A percentile compares a stretch with the other conserved stretches of the same genome.
Evolutionary conservation across 768 basidiomycete genomes (phyloP).

Genomic region (Termitomyces titanicus): DNA sequence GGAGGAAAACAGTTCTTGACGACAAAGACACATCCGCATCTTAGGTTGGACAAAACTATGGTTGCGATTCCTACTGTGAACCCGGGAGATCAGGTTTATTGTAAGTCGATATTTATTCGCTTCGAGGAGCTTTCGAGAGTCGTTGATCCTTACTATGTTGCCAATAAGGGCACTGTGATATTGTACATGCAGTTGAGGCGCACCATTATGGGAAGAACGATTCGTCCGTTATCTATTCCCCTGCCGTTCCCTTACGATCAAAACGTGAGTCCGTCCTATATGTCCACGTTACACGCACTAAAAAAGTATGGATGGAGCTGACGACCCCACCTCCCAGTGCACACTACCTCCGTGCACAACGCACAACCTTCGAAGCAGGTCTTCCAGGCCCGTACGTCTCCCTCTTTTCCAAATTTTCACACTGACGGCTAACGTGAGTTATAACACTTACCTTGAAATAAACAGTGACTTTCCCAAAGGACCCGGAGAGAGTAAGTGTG

Average conservation of each 20-base stretch:
- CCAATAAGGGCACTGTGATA: constrained; percentile 48
- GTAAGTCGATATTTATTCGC: constrained; percentile 23
- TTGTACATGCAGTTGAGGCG: constrained; percentile 52
- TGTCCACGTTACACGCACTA: too few relatives aligned
- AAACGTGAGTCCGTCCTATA: constrained; percentile 35
- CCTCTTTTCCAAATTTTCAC: background rate
- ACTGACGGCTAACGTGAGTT: background rate
- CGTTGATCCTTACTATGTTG: too few relatives aligned
- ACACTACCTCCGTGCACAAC: constrained; percentile 46
- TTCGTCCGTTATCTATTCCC: constrained; percentile 56
- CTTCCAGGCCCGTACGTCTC: constrained; percentile 44
- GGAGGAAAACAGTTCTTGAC: constrained; percentile 56
- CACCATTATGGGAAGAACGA: constrained; percentile 43
- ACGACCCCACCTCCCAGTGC: constrained; percentile 30
- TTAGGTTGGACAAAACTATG: constrained; percentile 55
- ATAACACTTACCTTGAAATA: background rate
- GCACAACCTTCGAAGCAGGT: constrained; percentile 41
- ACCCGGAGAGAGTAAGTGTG: constrained; percentile 42
- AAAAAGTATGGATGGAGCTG: too few relatives aligned
- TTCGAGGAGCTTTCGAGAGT: too few relatives aligned
- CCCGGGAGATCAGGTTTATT: constrained; percentile 64
- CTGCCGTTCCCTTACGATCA: constrained; percentile 47
- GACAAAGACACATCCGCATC: constrained; percentile 56
- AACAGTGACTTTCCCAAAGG: constrained; percentile 51
- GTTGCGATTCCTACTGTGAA: constrained; percentile 52